Evolutionary conservation across 805 yeast genomes (phyloP), one percentile per base, ranked within the genome.

Genomic region (Candida endomychidarum): DNA sequence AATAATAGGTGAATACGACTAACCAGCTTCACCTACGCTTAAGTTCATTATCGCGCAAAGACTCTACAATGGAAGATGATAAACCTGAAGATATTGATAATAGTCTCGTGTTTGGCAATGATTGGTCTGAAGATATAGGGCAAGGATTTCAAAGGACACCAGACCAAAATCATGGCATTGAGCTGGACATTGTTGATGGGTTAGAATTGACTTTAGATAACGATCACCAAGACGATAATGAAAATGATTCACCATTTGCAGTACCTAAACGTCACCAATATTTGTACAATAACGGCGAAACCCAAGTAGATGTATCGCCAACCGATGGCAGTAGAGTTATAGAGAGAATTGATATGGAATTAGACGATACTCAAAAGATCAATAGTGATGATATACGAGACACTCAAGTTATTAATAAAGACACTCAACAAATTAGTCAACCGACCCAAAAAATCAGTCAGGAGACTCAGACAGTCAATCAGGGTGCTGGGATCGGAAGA

Each of bases 51-150:
- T n/a, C 28, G 28, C 28, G 22, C 22, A 32, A 21, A 26, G 37
- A 24, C 28, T 23, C 15, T 23, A 25, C 12, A 16, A 10, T 19
- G 9, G 41, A 22, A 8, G 23, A 18, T n/a, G 27, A 29, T 14
- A 24, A 19, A 12, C 9, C 16, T 7, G 34, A 27, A 20, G 37
- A 38, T 12, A 8, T 25, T n/a, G 37, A 38, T 14, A 57, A 56
- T 40, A 62, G 67, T 40, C 53, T 63, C 29, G 59, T 61, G 8
- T 63, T 63, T 48, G 67, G 62, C 14, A 51, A 45, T 33, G 58
- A 51, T 15, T 15, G 16, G 19, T 3, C 24, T 4, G 7, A n/a
- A n/a, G n/a, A n/a, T n/a, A n/a, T n/a, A n/a, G n/a, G n/a, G n/a
- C n/a, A n/a, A n/a, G n/a, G n/a, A n/a, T n/a, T n/a, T n/a, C n/a